Evolutionary conservation across 2,329 filamentous ascomycete species (phyloP).

Genomic region (Thielaviopsis punctulata): DNA sequence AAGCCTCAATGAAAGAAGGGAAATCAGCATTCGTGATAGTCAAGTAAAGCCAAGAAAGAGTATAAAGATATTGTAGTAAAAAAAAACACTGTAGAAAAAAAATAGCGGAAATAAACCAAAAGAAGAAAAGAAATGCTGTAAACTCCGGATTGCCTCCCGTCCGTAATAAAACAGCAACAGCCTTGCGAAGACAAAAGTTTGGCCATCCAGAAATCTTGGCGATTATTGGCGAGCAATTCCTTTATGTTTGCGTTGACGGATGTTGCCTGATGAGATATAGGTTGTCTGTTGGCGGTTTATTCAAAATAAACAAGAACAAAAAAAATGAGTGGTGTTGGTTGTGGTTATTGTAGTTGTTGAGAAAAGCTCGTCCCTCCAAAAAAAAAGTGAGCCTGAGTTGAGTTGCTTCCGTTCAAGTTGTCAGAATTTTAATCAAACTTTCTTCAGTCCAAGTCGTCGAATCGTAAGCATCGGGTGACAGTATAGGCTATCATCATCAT

Average conservation of each 20-base stretch:
- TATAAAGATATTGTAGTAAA: background rate
- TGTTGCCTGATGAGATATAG: constrained; percentile 5
- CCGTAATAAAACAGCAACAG: constrained; percentile 4
- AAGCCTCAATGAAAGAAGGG: background rate
- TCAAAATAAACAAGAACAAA: background rate
- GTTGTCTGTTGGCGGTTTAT: background rate
- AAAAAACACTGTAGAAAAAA: background rate
- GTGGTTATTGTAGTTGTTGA: background rate
- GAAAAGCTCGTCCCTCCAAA: constrained; percentile 5
- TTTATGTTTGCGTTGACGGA: constrained; percentile 1
- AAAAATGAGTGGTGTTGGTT: background rate
- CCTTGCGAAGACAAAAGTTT: background rate
- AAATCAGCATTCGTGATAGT: background rate
- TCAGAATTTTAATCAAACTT: background rate
- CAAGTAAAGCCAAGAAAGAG: background rate
- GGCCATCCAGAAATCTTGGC: constrained; percentile 2
- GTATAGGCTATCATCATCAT: background rate
- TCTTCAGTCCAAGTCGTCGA: background rate
- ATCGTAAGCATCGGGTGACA: background rate
- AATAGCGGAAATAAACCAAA: background rate
- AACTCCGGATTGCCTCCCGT: constrained; percentile 5
- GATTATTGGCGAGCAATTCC: background rate
- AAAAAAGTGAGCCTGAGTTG: constrained; percentile 6
- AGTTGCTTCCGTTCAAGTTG: background rate
- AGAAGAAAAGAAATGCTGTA: constrained; percentile 1